Base-by-base conservation (phyloP, 768 basidiomycete species). In the Leccinum disarticulatum region DNA sequence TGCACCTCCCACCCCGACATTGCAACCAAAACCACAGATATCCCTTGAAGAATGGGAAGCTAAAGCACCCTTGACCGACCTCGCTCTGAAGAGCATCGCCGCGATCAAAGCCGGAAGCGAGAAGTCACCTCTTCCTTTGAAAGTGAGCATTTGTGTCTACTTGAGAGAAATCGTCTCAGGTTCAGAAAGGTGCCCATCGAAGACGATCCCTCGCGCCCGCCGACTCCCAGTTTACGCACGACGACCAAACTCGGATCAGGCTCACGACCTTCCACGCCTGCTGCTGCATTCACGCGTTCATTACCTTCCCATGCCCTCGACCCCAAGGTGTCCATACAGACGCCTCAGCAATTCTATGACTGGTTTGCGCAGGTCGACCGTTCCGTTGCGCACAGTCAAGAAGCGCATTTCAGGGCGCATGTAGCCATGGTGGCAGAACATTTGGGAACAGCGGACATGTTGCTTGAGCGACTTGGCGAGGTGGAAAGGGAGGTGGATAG, bases 331-430 rank as follows among this genome's bases (percentile, higher is more conserved):
- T 88, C 91, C 5, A 87, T 98, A 41, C 84, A 89, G 62, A 96
- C 94, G 0, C 89, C 95, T 1, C 93, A 98, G 67, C 94, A 98
- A 65, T 96, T 99, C 74, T 93, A 95, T 70, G 96, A 98, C 76
- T 97, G 95, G 89, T 96, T 95, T 73, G 81, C 92, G 4, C 80
- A 90, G 43, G 87, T 99, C 55, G 95, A 97, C 64, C 82, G 90
- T 15, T 90, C 90, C 3, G 92, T 97, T 38, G 90, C 94, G 8
- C 93, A 94, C 67, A 91, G 91, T 60, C 96, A 98, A 68, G 96
- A 98, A 68, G 86, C 93, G 6, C 89, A 95, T 70, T 98, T 97
- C 72, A 83, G 93, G 27, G 86, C 87, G 1, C 91, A 98, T 73
- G 83, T 95, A 19, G 84, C 85, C 11, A 85, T 83, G 61, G 84